Evolutionary conservation across 192 early-diverging fungal genomes (phyloP).

Genomic region (Glomus cerebriforme): DNA sequence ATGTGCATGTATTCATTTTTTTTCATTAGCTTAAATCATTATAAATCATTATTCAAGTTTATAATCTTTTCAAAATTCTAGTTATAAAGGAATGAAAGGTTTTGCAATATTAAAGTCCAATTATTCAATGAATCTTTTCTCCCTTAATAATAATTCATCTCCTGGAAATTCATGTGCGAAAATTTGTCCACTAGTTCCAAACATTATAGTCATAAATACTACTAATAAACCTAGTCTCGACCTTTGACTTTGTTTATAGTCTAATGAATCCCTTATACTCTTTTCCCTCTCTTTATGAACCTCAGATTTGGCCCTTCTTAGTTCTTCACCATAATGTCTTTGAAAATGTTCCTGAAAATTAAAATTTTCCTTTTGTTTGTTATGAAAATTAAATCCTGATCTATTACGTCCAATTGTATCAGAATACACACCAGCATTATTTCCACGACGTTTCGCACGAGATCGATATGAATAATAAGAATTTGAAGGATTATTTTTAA

Average conservation of each 20-base stretch:
- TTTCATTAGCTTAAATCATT: too few species aligned
- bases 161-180: too few species aligned
- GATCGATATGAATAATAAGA: background rate
- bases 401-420: background rate
- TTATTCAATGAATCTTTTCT: too few species aligned
- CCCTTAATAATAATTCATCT: background rate
- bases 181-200: background rate
- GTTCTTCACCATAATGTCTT: conserved; percentile 31
- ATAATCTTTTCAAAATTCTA: too few species aligned
- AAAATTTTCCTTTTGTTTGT: conserved; percentile 4
- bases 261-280: background rate
- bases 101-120: too few species aligned
- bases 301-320: background rate
- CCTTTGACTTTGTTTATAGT: background rate
- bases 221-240: background rate
- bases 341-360: conserved; percentile 34
- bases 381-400: background rate
- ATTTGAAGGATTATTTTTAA: background rate
- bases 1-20: too few species aligned
- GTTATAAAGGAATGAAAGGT: too few species aligned
- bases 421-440: background rate
- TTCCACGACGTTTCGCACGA: background rate
- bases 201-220: background rate
- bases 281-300: background rate
- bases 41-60: too few species aligned